Evolutionary conservation across 2,329 filamentous ascomycete species (phyloP).

Genomic region (Fusarium palustre): DNA sequence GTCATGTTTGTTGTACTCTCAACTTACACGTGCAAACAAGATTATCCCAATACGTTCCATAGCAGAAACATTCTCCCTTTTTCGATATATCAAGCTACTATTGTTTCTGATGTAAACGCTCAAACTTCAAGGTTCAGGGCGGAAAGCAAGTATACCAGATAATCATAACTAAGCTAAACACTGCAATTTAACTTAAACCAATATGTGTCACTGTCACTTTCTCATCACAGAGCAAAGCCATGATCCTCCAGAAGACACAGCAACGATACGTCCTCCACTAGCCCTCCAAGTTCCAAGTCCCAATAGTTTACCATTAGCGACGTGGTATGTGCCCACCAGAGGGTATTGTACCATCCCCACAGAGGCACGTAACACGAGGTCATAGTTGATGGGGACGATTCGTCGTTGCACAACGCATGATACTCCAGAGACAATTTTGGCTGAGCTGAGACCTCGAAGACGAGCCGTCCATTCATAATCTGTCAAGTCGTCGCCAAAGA

Average conservation of each 20-base stretch:
- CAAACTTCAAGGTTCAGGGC: no score
- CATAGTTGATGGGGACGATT: slow-evolving; percentile 49
- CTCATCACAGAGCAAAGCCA: slow-evolving; percentile 51
- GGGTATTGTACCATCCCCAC: slow-evolving; percentile 45
- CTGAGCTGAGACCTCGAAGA: slow-evolving; percentile 34
- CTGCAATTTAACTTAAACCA: background rate
- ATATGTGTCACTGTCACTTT: background rate
- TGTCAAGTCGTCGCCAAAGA: slow-evolving; percentile 54
- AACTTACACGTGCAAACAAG: background rate
- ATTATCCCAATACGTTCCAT: background rate
- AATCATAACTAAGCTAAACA: background rate
- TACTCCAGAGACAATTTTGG: slow-evolving; percentile 7
- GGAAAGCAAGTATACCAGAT: background rate
- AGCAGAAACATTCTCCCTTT: no score
- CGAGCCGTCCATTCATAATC: slow-evolving; percentile 46
- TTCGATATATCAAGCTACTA: background rate
- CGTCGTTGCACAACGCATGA: slow-evolving; percentile 49
- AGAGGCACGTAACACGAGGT: slow-evolving; percentile 48
- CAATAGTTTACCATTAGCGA: slow-evolving; percentile 45
- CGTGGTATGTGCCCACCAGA: slow-evolving; percentile 52
- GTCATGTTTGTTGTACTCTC: background rate
- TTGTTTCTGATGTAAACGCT: background rate
- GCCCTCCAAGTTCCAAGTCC: slow-evolving; percentile 51
- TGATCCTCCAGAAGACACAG: slow-evolving; percentile 49
- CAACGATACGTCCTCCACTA: slow-evolving; percentile 48